Evolutionary conservation across 2,329 filamentous ascomycete species (phyloP).

Genomic region (Corynespora cassiicola): DNA sequence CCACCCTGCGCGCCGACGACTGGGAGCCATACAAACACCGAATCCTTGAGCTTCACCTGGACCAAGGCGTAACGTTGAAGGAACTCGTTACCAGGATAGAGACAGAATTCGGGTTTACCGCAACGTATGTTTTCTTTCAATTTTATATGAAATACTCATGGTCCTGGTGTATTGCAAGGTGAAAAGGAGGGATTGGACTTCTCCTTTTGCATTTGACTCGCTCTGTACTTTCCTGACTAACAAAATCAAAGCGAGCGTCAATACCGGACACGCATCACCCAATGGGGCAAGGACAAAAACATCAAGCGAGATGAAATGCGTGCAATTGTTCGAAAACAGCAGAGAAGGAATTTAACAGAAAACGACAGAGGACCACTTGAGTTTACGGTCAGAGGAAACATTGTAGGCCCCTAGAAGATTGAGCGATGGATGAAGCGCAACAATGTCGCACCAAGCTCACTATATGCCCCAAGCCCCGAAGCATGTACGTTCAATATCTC

Average conservation of each 20-base stretch:
- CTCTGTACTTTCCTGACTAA: no score
- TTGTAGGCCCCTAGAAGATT: constrained; percentile 24
- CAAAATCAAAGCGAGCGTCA: constrained; percentile 20
- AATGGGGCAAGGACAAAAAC: constrained; percentile 28
- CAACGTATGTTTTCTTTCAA: no score
- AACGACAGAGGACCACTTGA: constrained; percentile 10
- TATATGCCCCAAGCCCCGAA: constrained; percentile 22
- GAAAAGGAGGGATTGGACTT: no score
- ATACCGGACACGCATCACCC: constrained; percentile 22
- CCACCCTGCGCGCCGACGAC: constrained; percentile 22
- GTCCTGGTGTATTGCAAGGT: no score
- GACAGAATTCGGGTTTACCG: constrained; percentile 10
- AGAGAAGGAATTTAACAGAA: constrained; percentile 25
- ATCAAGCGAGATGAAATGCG: constrained; percentile 24
- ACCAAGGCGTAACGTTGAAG: constrained; percentile 6
- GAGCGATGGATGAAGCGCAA: constrained; percentile 28
- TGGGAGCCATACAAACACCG: constrained; percentile 27
- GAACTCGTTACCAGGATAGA: constrained; percentile 9
- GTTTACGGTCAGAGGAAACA: constrained; percentile 17
- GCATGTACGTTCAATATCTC: constrained; percentile 20
- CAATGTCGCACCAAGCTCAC: constrained; percentile 13
- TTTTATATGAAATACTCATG: no score
- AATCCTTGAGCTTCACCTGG: constrained; percentile 13
- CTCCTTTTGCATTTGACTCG: no score
- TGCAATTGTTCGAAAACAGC: constrained; percentile 26